Conservation (phyloP, 805 yeast species). For the Phaffomyces antillensis region DNA sequence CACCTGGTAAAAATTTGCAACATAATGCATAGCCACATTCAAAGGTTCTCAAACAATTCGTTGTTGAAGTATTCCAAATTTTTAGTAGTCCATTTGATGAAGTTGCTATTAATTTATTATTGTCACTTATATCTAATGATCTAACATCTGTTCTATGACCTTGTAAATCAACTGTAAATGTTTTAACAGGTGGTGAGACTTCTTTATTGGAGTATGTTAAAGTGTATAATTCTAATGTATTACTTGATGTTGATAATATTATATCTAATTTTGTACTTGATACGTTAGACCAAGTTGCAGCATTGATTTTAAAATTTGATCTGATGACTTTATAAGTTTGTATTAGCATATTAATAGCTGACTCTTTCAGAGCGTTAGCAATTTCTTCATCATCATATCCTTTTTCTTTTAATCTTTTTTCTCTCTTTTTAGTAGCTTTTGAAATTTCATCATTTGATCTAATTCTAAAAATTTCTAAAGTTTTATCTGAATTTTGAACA, state of each 20-base stretch:
- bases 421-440: constrained; percentile 71
- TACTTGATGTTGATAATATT: constrained; percentile 60
- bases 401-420: constrained; percentile 68
- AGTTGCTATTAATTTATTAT: constrained; percentile 72
- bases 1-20: constrained; percentile 84
- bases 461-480: constrained; percentile 72
- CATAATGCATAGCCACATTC: constrained; percentile 84
- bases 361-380: constrained; percentile 36
- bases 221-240: constrained; percentile 64
- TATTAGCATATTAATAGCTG: constrained; percentile 48
- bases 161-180: constrained; percentile 56
- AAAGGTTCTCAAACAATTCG: constrained; percentile 75
- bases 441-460: constrained; percentile 71
- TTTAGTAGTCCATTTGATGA: constrained; percentile 88
- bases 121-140: constrained; percentile 74
- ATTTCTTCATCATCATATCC: constrained; percentile 59
- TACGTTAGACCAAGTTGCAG: constrained; percentile 56
- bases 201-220: constrained; percentile 55
- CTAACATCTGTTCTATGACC: constrained; percentile 93
- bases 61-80: constrained; percentile 75
- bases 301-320: constrained; percentile 53
- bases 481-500: constrained; percentile 73
- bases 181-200: constrained; percentile 38
- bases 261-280: constrained; percentile 48
- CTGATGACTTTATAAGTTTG: constrained; percentile 67